Evolutionary conservation across 306 rosid genomes (phyloP), one percentile per base, ranked within the genome.

Genomic region (Pyrus pyrifolia): DNA sequence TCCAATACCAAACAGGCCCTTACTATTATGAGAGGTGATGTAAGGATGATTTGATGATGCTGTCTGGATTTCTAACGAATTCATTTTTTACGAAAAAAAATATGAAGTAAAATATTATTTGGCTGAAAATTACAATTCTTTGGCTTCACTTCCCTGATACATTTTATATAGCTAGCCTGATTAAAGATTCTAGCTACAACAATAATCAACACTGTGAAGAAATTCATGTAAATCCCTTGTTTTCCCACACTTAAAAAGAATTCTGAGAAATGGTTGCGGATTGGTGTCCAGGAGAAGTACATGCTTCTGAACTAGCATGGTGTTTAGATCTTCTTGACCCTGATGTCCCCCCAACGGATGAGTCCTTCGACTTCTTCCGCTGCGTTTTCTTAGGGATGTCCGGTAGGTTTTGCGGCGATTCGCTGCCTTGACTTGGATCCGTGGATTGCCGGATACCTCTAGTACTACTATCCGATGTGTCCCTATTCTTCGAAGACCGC

Each of bases 351-450:
- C 58, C 71, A 21, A 4, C 13, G 8, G 81, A 66, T 11, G 60
- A 52, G 51, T 89, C 96, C 67, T 83, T 92, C 12, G 89, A 70
- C 49, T 81, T 88, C 87, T 87, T 95, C 64, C 91, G 72, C 23
- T 87, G 71, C 31, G 68, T 30, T 81, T 74, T 96, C 76, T 81
- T 96, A 4, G 98, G 96, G 33, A 85, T 69, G 18, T 86, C 97
- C 0, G 89, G 81, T 8, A 29, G 40, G 81, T 52, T 76, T 68
- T 65, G 72, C 3, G 38, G 83, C 6, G 86, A 76, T 11, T 85
- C 92, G 44, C 74, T 18, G 35, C 67, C 85, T 4, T 65, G 78
- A 57, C 40, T 76, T 57, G 85, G 59, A 72, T 88, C 84, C 3
- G 0, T 2, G 67, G 77, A 18, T 35, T 52, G 85, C n/a, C 72